These are phyloP conservation scores for Cyathus striatus DNA, from an alignment of 768 basidiomycete genomes.

Conservation along the genomic window DNA sequence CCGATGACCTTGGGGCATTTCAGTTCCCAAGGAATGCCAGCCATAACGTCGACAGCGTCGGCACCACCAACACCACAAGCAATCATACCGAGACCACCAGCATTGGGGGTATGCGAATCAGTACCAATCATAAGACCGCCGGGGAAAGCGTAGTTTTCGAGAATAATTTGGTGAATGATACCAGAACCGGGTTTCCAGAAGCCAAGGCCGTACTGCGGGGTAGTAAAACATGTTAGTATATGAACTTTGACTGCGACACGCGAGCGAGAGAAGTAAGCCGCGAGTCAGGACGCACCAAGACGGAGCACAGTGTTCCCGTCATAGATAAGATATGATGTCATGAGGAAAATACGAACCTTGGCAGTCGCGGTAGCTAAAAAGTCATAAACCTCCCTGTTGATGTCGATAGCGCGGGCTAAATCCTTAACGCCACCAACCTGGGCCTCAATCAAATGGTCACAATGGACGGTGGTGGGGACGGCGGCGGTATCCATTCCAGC, in stretches of 20 bases:
- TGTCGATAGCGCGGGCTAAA: conserved; percentile 84
- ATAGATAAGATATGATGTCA: not conserved
- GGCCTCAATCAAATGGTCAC: conserved; percentile 98
- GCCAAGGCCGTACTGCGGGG: conserved; percentile 89
- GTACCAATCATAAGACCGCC: conserved; percentile 99
- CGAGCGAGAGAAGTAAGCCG: no score
- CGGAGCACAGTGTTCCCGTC: no score
- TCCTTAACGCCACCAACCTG: conserved; percentile 93
- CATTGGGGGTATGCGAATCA: conserved; percentile 98
- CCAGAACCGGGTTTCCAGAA: conserved; percentile 99
- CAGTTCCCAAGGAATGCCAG: conserved; percentile 95
- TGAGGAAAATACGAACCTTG: conserved; percentile 45
- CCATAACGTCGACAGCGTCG: conserved; percentile 99
- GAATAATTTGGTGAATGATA: conserved; percentile 98
- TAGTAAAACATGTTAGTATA: not conserved
- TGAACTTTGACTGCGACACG: no score
- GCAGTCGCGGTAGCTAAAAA: conserved; percentile 97
- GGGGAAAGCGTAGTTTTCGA: conserved; percentile 99
- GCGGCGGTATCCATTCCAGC: conserved; percentile 97
- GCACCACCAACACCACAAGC: conserved; percentile 99
- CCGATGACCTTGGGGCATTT: conserved; percentile 99
- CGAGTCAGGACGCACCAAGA: no score
- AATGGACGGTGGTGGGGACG: conserved; percentile 98
- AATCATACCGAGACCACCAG: conserved; percentile 98
- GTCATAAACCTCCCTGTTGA: conserved; percentile 99